Evolutionary conservation across 768 basidiomycete genomes (phyloP).

Genomic region (Lentinus brumalis): DNA sequence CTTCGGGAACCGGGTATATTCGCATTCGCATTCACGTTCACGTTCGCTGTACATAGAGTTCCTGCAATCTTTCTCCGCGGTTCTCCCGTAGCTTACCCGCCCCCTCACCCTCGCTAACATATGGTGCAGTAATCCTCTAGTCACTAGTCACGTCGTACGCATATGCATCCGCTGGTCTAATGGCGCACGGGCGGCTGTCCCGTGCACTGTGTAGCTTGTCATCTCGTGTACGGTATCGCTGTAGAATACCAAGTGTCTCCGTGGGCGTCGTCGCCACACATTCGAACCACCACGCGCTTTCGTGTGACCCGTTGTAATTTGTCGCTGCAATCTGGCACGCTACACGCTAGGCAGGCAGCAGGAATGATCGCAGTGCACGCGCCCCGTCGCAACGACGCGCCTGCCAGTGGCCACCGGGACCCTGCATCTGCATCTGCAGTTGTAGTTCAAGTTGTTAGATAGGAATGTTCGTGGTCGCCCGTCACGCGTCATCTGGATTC

Average conservation of each 20-base stretch:
- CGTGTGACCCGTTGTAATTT: no score
- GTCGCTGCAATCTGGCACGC: no score
- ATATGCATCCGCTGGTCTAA: background rate
- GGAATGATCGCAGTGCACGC: no score
- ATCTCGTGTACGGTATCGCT: background rate
- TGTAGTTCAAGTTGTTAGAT: no score
- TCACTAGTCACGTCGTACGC: background rate
- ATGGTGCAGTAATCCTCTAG: background rate
- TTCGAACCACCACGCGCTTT: no score
- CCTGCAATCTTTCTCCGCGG: background rate
- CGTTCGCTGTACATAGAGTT: constrained; percentile 2
- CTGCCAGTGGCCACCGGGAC: no score
- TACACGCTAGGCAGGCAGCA: no score
- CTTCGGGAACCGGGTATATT: no score
- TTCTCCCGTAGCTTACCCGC: background rate
- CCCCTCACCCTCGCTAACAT: background rate
- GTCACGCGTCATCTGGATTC: no score
- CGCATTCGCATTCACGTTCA: background rate
- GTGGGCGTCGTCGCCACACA: background rate
- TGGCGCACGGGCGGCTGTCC: background rate
- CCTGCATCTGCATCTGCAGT: no score
- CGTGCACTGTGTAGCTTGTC: background rate
- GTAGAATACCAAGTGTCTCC: background rate
- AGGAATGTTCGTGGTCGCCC: no score
- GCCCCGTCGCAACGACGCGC: no score